Conservation (phyloP, 1,284 basidiomycete genomes). For the Cystobasidium pallidum region DNA sequence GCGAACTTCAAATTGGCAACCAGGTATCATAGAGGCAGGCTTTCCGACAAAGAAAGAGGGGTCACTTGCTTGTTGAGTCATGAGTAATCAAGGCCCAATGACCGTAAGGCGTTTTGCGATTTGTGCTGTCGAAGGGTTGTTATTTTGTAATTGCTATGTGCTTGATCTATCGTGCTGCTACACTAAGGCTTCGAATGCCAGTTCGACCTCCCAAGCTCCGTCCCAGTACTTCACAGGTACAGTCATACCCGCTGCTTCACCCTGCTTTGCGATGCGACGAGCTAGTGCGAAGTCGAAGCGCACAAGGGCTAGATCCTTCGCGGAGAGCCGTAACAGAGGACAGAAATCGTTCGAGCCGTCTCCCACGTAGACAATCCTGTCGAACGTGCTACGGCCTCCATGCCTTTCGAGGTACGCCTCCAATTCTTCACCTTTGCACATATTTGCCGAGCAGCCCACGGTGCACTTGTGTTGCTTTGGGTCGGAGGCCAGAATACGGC, state of each 20-base stretch:
- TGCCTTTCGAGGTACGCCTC: slow-evolving; percentile 75
- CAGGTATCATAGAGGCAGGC: too few species aligned
- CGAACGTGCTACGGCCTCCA: slow-evolving; percentile 65
- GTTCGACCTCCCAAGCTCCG: slow-evolving; percentile 92
- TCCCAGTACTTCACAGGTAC: slow-evolving; percentile 80
- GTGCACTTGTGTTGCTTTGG: slow-evolving; percentile 74
- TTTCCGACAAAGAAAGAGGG: too few species aligned
- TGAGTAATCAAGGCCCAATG: too few species aligned
- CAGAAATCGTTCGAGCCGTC: slow-evolving; percentile 97
- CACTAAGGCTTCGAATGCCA: slow-evolving; percentile 56
- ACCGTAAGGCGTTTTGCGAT: too few species aligned
- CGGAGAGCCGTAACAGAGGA: slow-evolving; percentile 78
- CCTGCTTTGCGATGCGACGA: slow-evolving; percentile 72
- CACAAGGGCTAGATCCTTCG: slow-evolving; percentile 76
- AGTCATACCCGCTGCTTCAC: slow-evolving; percentile 65
- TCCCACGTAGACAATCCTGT: slow-evolving; percentile 86
- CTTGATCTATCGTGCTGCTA: slow-evolving; percentile 22
- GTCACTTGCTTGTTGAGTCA: too few species aligned
- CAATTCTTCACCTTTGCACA: slow-evolving; percentile 98
- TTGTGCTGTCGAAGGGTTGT: too few species aligned
- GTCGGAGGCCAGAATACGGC: slow-evolving; percentile 70
- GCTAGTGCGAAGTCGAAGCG: slow-evolving; percentile 75
- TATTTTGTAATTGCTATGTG: neutral
- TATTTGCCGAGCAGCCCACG: slow-evolving; percentile 91
- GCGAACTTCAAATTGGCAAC: too few species aligned